Percentiles rank a stretch among this genome's conserved stretches.
phyloP scores from a whole-genome alignment of 345 rosid species.

The Turritis glabra region DNA sequence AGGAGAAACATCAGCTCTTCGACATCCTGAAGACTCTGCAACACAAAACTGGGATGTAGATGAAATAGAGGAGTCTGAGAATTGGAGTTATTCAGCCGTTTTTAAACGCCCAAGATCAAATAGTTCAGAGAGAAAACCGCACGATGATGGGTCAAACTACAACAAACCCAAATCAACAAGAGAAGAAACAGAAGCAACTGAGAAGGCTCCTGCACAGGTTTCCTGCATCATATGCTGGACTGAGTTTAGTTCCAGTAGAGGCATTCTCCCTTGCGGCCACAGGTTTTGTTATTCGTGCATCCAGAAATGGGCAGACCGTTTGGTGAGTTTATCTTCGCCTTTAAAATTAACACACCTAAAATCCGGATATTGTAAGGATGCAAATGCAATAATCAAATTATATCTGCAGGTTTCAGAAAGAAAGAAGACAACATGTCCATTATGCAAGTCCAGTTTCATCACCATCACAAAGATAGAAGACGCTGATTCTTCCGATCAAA shows the following conservation, averaged over 20 bases:
- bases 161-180: conserved; percentile 29
- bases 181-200: conserved; percentile 32
- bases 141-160: conserved; percentile 30
- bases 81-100: conserved; percentile 31
- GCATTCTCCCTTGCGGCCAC: conserved; percentile 89
- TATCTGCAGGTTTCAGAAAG: conserved; percentile 55
- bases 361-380: conserved; percentile 12
- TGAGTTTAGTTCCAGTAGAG: conserved; percentile 83
- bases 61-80: conserved; percentile 46
- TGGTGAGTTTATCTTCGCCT: conserved; percentile 47
- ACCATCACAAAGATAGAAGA: conserved; percentile 77
- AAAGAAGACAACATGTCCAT: conserved; percentile 73
- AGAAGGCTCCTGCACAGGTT: conserved; percentile 48
- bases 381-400: background rate
- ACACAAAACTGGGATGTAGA: conserved; percentile 34
- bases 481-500: conserved; percentile 78
- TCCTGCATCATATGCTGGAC: conserved; percentile 96
- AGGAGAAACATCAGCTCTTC: conserved; percentile 47
- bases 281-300: conserved; percentile 95
- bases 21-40: conserved; percentile 21
- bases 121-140: background rate
- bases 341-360: conserved; percentile 2
- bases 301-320: conserved; percentile 72
- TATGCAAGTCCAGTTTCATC: conserved; percentile 73
- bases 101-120: conserved; percentile 37